A percentile compares a stretch with the other conserved stretches of the same genome.
Evolutionary conservation across 2,329 filamentous ascomycete species (phyloP).

Genomic region (Trichoderma afroharzianum): DNA sequence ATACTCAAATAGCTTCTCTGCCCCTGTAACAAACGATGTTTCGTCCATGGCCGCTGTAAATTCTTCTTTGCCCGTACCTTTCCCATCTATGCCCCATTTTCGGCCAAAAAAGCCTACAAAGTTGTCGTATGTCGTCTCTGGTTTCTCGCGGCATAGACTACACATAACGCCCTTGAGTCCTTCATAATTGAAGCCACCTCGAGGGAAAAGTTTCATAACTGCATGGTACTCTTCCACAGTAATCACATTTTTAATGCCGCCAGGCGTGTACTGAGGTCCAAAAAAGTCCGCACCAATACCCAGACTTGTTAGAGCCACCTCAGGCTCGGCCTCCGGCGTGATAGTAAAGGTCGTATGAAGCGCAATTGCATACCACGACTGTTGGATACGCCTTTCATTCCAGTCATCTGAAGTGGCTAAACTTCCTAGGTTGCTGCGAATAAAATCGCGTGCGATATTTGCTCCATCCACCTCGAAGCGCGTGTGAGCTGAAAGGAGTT

Average conservation of each 20-base stretch:
- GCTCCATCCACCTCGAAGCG: slow-evolving; percentile 4
- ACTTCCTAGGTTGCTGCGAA: neutral
- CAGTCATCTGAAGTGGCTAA: neutral
- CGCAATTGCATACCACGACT: neutral
- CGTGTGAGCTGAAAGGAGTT: neutral
- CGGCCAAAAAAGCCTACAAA: neutral
- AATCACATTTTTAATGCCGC: neutral
- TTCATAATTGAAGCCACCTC: neutral
- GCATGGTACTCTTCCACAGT: neutral
- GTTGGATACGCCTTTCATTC: neutral
- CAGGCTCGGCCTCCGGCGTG: neutral
- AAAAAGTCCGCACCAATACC: neutral
- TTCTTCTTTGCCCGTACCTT: neutral
- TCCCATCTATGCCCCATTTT: neutral
- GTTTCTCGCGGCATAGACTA: neutral
- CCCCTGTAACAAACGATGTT: neutral
- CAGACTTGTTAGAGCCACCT: neutral
- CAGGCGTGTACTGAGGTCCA: neutral
- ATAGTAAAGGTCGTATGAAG: neutral
- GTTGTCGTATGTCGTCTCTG: neutral
- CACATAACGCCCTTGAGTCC: neutral
- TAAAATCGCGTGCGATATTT: neutral
- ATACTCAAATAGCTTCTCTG: neutral
- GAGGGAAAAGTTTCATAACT: neutral
- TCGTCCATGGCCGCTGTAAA: neutral